A percentile compares a stretch with the other conserved stretches of the same genome.
Conservation (phyloP, 2,329 filamentous ascomycete genomes). For the Trichoderma oligosporum region DNA sequence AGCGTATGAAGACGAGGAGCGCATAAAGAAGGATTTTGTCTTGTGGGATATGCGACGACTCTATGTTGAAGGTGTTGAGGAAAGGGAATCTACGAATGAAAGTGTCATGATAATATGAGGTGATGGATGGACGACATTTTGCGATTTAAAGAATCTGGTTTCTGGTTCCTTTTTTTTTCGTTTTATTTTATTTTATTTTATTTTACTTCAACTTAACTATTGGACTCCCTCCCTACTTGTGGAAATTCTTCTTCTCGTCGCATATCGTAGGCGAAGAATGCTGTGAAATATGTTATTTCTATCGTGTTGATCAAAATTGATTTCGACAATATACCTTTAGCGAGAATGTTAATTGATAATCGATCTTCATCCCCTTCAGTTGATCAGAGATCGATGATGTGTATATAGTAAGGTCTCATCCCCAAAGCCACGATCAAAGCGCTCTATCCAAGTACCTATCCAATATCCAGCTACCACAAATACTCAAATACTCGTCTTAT, state of each 20-base stretch:
- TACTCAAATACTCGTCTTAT: neutral
- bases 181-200: too few relatives aligned
- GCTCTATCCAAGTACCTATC: too few relatives aligned
- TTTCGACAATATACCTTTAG: too few relatives aligned
- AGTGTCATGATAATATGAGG: neutral
- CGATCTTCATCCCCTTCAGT: too few relatives aligned
- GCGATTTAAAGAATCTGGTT: too few relatives aligned
- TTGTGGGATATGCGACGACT: constrained; percentile 19
- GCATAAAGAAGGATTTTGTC: constrained; percentile 20
- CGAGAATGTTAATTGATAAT: too few relatives aligned
- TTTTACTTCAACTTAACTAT: too few relatives aligned
- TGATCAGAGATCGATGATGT: too few relatives aligned
- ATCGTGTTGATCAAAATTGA: neutral
- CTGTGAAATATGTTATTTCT: neutral
- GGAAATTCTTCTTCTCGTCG: neutral
- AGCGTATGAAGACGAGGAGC: constrained; percentile 23
- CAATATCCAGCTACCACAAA: neutral
- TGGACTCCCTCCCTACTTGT: neutral
- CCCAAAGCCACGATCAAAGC: too few relatives aligned
- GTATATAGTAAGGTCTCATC: too few relatives aligned
- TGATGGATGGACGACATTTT: too few relatives aligned
- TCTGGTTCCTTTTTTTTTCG: too few relatives aligned
- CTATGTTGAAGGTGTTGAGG: constrained; percentile 1
- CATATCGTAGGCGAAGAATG: neutral
- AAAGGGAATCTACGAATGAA: neutral